Conservation (phyloP, 495 filamentous ascomycete species). For the Opeltia flavorubescens region DNA sequence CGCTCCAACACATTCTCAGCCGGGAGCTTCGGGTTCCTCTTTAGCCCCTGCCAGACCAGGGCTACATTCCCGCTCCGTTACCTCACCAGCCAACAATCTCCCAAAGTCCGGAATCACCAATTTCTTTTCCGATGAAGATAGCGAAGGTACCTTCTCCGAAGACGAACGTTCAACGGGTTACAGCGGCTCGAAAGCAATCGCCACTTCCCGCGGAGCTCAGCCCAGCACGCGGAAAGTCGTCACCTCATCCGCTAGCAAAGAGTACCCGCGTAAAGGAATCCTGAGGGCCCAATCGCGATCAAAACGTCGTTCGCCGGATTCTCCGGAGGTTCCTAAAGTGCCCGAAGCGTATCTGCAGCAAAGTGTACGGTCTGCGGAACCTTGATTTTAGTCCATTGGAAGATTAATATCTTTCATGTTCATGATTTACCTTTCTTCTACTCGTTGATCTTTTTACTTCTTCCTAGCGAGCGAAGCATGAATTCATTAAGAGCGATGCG, state of each 20-base stretch:
- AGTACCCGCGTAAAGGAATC: slow-evolving; percentile 43
- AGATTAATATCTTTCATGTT: not conserved
- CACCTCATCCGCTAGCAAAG: slow-evolving; percentile 52
- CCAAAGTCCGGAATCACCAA: slow-evolving; percentile 21
- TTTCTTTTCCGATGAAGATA: slow-evolving; percentile 42
- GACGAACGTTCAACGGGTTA: slow-evolving; percentile 27
- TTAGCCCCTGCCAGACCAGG: slow-evolving; percentile 17
- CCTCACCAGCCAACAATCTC: slow-evolving; percentile 48
- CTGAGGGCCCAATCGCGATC: slow-evolving; percentile 38
- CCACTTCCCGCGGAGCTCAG: slow-evolving; percentile 6
- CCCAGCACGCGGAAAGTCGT: slow-evolving; percentile 35
- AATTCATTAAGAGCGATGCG: too few species aligned
- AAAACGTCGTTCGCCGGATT: slow-evolving; percentile 20
- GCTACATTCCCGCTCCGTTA: slow-evolving; percentile 59
- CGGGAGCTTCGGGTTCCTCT: slow-evolving; percentile 26
- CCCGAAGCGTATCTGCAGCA: slow-evolving; percentile 37
- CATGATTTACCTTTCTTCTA: not conserved
- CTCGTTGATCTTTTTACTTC: not conserved
- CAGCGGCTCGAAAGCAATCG: slow-evolving; percentile 25
- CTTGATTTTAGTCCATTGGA: not conserved
- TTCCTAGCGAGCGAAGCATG: too few species aligned
- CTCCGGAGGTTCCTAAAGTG: slow-evolving; percentile 51
- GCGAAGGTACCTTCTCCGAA: slow-evolving; percentile 34
- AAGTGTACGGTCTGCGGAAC: slow-evolving; percentile 1
- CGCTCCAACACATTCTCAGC: slow-evolving; percentile 19